These are phyloP conservation scores for Mycena metata DNA, from an alignment of 768 basidiomycete genomes.

Conservation along the genomic window DNA sequence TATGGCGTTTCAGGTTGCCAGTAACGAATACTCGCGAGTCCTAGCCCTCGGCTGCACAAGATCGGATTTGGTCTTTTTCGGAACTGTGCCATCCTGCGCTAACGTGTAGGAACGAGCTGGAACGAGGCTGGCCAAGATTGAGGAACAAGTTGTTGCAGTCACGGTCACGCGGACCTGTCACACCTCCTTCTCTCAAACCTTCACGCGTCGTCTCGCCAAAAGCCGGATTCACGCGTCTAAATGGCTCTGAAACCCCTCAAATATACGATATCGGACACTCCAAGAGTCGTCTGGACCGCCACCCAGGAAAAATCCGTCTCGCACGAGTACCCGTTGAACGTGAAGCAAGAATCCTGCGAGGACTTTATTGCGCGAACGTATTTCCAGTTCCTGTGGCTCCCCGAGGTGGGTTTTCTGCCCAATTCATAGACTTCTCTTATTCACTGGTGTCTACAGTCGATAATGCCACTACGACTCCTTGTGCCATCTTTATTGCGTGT, in stretches of 20 bases:
- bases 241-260: constrained; percentile 20
- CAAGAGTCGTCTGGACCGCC: constrained; percentile 58
- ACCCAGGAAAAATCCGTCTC: constrained; percentile 70
- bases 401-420: constrained; percentile 61
- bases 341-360: constrained; percentile 61
- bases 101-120: too few relatives aligned
- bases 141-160: too few relatives aligned
- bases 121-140: too few relatives aligned
- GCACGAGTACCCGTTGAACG: constrained; percentile 68
- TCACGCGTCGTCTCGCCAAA: too few relatives aligned
- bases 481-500: constrained; percentile 70
- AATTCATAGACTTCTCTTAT: constrained; percentile 19
- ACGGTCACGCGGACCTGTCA: too few relatives aligned
- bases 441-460: constrained; percentile 60
- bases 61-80: too few relatives aligned
- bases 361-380: constrained; percentile 75
- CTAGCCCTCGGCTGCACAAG: too few relatives aligned
- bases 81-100: too few relatives aligned
- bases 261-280: constrained; percentile 1
- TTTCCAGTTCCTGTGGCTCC: constrained; percentile 84
- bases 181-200: too few relatives aligned
- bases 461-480: constrained; percentile 75
- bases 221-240: constrained; percentile 4
- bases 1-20: too few relatives aligned
- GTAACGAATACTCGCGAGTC: too few relatives aligned